Evolutionary conservation across 169 alveolate genomes (phyloP), one percentile per base, ranked within the genome.

Genomic region (Theileria orientalis): DNA sequence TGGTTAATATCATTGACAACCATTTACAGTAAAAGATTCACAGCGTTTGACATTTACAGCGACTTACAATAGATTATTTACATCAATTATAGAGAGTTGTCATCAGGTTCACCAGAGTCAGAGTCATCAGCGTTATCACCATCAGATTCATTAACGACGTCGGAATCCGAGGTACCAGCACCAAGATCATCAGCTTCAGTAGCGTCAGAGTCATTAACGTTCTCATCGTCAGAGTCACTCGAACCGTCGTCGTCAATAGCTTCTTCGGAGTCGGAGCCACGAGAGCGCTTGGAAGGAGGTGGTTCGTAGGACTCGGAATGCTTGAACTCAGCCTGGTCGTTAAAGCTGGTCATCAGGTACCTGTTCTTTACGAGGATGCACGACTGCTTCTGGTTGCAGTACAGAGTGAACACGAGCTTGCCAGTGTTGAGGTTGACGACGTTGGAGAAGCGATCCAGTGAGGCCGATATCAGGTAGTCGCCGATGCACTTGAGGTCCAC

Each of bases 321-420:
- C 63, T n/a, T 33, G 35, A 57, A 13, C 52, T 41, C 73, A 29
- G 14, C 54, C 68, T 16, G 8, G 2, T 21, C 41, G 40, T 33
- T 46, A 59, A 30, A 51, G 76, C 33, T 67, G 30, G 9, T 51
- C 29, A 54, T 33, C n/a, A 72, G 0, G 54, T 29, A 49, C 21
- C 27, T 21, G 7, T 51, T 68, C 33, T 32, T 5, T 19, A 68
- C 47, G 33, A 82, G 69, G n/a, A 82, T 37, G 44, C 67, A 66
- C 9, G 83, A 32, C 73, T 67, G 79, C 44, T 82, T 82, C 70
- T 82, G 85, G 40, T 73, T 72, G 51, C 79, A 82, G 68, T 82
- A 74, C 30, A 64, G 25, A 19, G 46, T 61, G 61, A 67, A 74
- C 14, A 64, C 44, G 35, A 49, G 63, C 67, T 66, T 74, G 30